phyloP scores from a whole-genome alignment of 345 rosid species.

The Rubroshorea leprosula region DNA sequence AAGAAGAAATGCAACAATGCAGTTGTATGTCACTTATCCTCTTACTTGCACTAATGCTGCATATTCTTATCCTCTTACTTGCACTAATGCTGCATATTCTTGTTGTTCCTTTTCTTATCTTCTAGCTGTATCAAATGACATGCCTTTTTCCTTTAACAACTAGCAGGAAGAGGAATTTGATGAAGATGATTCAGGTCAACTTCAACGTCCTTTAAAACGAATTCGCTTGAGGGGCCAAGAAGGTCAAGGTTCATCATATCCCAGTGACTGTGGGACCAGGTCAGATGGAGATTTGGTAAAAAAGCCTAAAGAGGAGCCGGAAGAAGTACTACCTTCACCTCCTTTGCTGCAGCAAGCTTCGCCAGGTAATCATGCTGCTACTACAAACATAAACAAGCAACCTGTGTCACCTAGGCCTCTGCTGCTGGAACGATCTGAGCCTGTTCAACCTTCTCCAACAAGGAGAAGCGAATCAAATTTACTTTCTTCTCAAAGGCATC shows the following conservation, averaged over 20 bases:
- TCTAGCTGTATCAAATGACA: constrained; percentile 2
- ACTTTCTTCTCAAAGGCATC: constrained; percentile 10
- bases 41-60: constrained; percentile 2
- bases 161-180: constrained; percentile 34
- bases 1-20: constrained; percentile 24
- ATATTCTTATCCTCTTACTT: background rate
- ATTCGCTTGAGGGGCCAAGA: constrained; percentile 48
- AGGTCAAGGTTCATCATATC: constrained; percentile 23
- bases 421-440: constrained; percentile 13
- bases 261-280: constrained; percentile 17
- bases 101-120: background rate
- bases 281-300: constrained; percentile 22
- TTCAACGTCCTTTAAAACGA: constrained; percentile 68
- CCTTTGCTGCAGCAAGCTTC: constrained; percentile 6
- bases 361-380: background rate
- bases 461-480: constrained; percentile 9
- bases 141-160: constrained; percentile 15
- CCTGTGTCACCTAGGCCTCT: constrained; percentile 14
- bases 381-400: constrained; percentile 17
- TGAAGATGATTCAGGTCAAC: constrained; percentile 31
- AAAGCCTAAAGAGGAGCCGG: constrained; percentile 33
- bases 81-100: background rate
- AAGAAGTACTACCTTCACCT: constrained; percentile 14
- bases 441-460: background rate
- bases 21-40: constrained; percentile 35